phyloP scores from a whole-genome alignment of 805 yeast species.

The Lipomyces chichibuensis region DNA sequence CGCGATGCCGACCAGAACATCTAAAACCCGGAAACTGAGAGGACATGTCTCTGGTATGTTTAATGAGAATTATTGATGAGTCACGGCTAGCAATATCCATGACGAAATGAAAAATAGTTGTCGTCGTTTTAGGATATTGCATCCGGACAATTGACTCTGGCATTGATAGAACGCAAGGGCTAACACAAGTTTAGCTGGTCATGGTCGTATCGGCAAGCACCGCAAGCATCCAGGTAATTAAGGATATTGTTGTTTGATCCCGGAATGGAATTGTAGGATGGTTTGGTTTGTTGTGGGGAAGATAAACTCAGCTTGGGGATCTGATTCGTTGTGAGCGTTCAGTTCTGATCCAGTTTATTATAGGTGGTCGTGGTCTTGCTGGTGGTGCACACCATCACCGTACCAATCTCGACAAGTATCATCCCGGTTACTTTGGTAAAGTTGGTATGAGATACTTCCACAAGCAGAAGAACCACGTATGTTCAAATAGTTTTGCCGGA shows the following conservation, averaged over 20 bases:
- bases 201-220: constrained; percentile 99
- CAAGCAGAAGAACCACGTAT: constrained; percentile 39
- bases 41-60: constrained; percentile 99
- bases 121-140: background rate
- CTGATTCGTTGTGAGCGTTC: background rate
- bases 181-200: constrained; percentile 76
- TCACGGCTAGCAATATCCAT: background rate
- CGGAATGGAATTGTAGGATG: background rate
- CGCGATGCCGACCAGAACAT: constrained; percentile 39
- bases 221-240: constrained; percentile 89
- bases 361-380: constrained; percentile 99
- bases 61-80: background rate
- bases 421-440: constrained; percentile 99
- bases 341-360: background rate
- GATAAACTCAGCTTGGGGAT: background rate
- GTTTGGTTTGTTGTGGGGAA: background rate
- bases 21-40: constrained; percentile 99
- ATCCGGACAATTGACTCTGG: background rate
- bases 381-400: constrained; percentile 99
- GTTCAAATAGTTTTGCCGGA: constrained; percentile 5
- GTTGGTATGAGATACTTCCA: constrained; percentile 91
- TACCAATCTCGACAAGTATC: constrained; percentile 99
- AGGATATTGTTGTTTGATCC: background rate
- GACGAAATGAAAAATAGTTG: background rate
- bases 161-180: constrained; percentile 14